Conservation (phyloP, 768 basidiomycete genomes). For the Tricholoma saponaceum region DNA sequence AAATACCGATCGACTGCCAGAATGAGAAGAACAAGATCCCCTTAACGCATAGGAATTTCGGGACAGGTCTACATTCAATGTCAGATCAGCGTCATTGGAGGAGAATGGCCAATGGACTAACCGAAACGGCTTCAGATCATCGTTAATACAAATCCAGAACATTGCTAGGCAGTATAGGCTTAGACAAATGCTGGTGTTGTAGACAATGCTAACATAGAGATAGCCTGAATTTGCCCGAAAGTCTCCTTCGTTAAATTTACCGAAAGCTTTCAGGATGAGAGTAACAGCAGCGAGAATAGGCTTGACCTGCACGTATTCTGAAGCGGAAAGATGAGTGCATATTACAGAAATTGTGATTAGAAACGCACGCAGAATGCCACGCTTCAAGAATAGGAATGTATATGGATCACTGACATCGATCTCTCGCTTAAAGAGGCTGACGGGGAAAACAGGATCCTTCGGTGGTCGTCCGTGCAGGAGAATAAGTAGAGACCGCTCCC, state of each 20-base stretch:
- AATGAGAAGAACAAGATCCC: slow-evolving; percentile 98
- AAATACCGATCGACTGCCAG: slow-evolving; percentile 90
- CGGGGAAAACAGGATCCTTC: slow-evolving; percentile 82
- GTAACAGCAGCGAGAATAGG: slow-evolving; percentile 84
- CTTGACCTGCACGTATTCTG: slow-evolving; percentile 98
- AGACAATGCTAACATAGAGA: slow-evolving; percentile 84
- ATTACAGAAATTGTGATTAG: background rate
- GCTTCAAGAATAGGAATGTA: slow-evolving; percentile 88
- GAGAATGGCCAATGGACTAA: slow-evolving; percentile 26
- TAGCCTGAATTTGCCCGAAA: slow-evolving; percentile 86
- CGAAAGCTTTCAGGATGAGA: slow-evolving; percentile 78
- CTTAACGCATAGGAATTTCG: slow-evolving; percentile 98
- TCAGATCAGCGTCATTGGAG: background rate
- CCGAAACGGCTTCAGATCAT: slow-evolving; percentile 89
- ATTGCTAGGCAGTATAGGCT: slow-evolving; percentile 89
- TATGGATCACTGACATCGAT: slow-evolving; percentile 95
- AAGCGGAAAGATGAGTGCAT: slow-evolving; percentile 1
- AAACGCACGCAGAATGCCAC: slow-evolving; percentile 84
- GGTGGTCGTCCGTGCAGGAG: slow-evolving; percentile 89
- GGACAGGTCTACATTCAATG: slow-evolving; percentile 60
- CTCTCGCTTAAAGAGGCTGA: slow-evolving; percentile 76
- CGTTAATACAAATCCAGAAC: slow-evolving; percentile 92
- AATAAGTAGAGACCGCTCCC: slow-evolving; percentile 90
- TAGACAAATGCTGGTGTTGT: slow-evolving; percentile 78
- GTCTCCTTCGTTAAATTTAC: slow-evolving; percentile 87